phyloP scores from a whole-genome alignment of 176 grass and related monocot species.

The Saccharum officinarum region DNA sequence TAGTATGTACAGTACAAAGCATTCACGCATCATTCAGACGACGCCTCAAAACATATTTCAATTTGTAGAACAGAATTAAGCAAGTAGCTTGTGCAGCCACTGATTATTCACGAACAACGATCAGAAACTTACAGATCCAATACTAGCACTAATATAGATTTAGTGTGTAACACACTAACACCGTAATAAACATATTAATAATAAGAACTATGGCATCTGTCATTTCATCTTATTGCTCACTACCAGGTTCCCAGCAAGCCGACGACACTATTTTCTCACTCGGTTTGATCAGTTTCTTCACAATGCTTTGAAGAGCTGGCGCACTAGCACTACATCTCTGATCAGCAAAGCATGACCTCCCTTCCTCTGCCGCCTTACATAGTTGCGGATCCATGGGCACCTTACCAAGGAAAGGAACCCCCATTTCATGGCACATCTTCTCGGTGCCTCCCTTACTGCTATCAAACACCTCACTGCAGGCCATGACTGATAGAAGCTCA shows the following conservation, averaged over 20 bases:
- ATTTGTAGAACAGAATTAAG: neutral
- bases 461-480: too few species aligned
- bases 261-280: too few species aligned
- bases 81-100: neutral
- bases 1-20: too few species aligned
- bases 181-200: neutral
- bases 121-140: neutral
- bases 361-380: too few species aligned
- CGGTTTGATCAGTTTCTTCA: too few species aligned
- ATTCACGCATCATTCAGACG: neutral
- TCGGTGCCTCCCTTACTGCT: too few species aligned
- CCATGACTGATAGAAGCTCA: too few species aligned
- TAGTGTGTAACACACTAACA: neutral
- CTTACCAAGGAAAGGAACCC: too few species aligned
- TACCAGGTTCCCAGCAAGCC: neutral
- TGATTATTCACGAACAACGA: neutral
- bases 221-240: neutral
- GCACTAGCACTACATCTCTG: neutral
- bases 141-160: neutral
- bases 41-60: neutral
- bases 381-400: too few species aligned
- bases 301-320: too few species aligned
- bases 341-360: constrained; percentile 60
- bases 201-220: neutral
- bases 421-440: too few species aligned